phyloP scores from a whole-genome alignment of 257 asterid species.

The Fraxinus pennsylvanica region DNA sequence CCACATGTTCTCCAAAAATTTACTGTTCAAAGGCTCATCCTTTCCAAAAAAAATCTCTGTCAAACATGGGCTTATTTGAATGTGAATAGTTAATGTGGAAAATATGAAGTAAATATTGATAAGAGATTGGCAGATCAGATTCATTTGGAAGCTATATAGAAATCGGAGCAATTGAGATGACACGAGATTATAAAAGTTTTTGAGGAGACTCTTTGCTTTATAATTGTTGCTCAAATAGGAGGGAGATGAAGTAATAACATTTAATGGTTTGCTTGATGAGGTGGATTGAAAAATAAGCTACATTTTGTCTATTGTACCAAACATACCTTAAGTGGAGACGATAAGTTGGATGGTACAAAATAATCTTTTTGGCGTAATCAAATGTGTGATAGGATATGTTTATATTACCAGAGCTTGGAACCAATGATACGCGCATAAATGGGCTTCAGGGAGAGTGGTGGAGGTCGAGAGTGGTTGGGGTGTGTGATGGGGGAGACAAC shows the following conservation, averaged over 20 bases:
- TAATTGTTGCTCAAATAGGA: slow-evolving; percentile 28
- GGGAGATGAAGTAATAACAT: slow-evolving; percentile 18
- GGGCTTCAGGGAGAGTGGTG: too few relatives aligned
- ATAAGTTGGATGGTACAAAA: slow-evolving; percentile 32
- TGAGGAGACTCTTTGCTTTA: slow-evolving; percentile 18
- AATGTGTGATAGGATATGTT: too few relatives aligned
- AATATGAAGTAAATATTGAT: background rate
- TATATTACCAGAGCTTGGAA: too few relatives aligned
- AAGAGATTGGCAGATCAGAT: background rate
- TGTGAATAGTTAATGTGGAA: background rate
- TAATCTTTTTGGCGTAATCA: slow-evolving; percentile 33
- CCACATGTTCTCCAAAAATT: too few relatives aligned
- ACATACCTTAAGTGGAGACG: background rate
- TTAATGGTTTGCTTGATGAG: background rate
- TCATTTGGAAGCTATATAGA: slow-evolving; percentile 14
- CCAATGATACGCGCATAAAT: too few relatives aligned
- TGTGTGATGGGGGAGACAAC: background rate
- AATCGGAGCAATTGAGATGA: slow-evolving; percentile 6
- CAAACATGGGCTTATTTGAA: too few relatives aligned
- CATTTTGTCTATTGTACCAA: slow-evolving; percentile 10
- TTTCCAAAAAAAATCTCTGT: too few relatives aligned
- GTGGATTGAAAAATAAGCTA: background rate
- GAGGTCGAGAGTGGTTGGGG: too few relatives aligned
- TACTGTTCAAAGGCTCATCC: too few relatives aligned
- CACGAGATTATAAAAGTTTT: slow-evolving; percentile 4